Conservation (phyloP, 192 early-diverging fungal genomes). For the Chytriomyces sp. region DNA sequence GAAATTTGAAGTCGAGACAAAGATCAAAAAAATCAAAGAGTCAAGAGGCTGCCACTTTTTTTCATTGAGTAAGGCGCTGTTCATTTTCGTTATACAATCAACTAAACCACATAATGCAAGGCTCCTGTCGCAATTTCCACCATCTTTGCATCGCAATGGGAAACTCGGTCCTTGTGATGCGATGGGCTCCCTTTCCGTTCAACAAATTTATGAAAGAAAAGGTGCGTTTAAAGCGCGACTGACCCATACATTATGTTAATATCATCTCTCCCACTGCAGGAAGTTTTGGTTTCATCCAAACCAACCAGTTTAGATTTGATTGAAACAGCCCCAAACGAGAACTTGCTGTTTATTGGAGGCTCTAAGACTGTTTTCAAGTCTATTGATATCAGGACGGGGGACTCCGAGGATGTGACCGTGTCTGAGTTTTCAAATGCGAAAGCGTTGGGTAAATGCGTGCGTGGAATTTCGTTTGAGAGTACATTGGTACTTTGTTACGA, state of each 20-base stretch:
- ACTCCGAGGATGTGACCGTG: constrained; percentile 44
- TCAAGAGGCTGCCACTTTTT: constrained; percentile 57
- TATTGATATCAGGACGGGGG: constrained; percentile 47
- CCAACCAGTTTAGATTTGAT: constrained; percentile 48
- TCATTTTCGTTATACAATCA: not conserved
- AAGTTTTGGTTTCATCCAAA: constrained; percentile 43
- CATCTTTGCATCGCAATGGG: constrained; percentile 54
- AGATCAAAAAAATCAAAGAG: constrained; percentile 58
- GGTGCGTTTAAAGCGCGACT: constrained; percentile 31
- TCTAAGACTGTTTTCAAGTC: constrained; percentile 44
- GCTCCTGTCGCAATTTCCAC: constrained; percentile 33
- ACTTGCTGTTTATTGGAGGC: constrained; percentile 44
- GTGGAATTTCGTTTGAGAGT: constrained; percentile 41
- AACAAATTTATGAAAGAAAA: constrained; percentile 64
- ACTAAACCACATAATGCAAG: constrained; percentile 19
- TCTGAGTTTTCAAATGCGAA: constrained; percentile 42
- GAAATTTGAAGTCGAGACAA: constrained; percentile 64
- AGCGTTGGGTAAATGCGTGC: constrained; percentile 44
- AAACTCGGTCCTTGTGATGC: constrained; percentile 47
- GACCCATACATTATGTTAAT: not conserved
- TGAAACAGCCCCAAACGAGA: constrained; percentile 42
- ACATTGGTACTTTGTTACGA: constrained; percentile 49
- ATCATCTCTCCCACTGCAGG: constrained; percentile 22
- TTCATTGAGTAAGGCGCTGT: constrained; percentile 43
- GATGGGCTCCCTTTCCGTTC: constrained; percentile 62